These are phyloP conservation scores for Themeda triandra DNA, from an alignment of 176 grass and related monocot genomes.

Conservation along the genomic window DNA sequence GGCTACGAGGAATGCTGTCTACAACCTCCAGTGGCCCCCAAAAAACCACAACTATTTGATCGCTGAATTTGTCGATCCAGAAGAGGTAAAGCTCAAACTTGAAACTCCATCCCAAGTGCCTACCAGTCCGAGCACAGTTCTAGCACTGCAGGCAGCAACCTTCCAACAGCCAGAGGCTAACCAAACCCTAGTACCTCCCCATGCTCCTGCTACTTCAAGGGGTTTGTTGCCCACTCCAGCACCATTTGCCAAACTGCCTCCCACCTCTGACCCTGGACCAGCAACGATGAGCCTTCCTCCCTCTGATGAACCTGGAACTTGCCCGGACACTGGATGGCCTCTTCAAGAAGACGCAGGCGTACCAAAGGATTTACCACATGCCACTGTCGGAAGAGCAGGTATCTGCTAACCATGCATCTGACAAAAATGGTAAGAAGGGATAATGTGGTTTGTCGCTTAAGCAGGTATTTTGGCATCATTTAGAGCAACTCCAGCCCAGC, in stretches of 20 bases:
- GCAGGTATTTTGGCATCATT: slow-evolving; percentile 8
- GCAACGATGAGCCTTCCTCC: slow-evolving; percentile 49
- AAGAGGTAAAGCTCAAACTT: slow-evolving; percentile 71
- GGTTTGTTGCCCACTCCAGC: slow-evolving; percentile 56
- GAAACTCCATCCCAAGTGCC: slow-evolving; percentile 38
- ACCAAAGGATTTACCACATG: slow-evolving; percentile 82
- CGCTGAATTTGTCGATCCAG: slow-evolving; percentile 91
- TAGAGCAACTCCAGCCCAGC: no score
- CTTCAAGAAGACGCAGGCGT: slow-evolving; percentile 85
- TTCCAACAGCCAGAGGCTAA: slow-evolving; percentile 49
- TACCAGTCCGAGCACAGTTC: slow-evolving; percentile 36
- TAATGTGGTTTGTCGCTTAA: slow-evolving; percentile 7
- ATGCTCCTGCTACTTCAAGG: slow-evolving; percentile 34
- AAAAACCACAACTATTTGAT: slow-evolving; percentile 78
- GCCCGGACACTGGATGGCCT: slow-evolving; percentile 88
- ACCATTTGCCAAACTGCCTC: slow-evolving; percentile 23
- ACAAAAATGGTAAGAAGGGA: slow-evolving; percentile 41
- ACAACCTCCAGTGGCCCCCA: slow-evolving; percentile 91
- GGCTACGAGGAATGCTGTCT: slow-evolving; percentile 79
- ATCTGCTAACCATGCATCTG: slow-evolving; percentile 56
- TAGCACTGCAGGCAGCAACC: slow-evolving; percentile 7
- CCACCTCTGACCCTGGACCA: slow-evolving; percentile 22
- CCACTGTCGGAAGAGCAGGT: slow-evolving; percentile 90
- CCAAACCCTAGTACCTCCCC: slow-evolving; percentile 32
- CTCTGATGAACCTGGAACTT: slow-evolving; percentile 61